phyloP scores from a whole-genome alignment of 768 basidiomycete genomes.

The Kwoniella dejecticola region DNA sequence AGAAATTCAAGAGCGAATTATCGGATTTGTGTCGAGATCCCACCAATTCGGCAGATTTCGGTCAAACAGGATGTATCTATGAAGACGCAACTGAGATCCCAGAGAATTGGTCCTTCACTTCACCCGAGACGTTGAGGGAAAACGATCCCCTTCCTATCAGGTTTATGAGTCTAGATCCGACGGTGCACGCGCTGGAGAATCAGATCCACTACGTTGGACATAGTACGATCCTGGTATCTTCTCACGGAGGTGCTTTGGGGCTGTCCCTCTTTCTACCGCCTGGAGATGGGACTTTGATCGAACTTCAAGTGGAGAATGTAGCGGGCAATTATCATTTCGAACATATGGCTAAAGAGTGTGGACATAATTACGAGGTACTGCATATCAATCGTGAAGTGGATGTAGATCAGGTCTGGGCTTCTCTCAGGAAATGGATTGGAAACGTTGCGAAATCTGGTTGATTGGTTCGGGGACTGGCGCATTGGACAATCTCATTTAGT shows the following conservation, averaged over 20 bases:
- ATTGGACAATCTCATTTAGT: not conserved
- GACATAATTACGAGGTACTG: slow-evolving; percentile 38
- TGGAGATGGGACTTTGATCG: slow-evolving; percentile 36
- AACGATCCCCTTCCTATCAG: slow-evolving; percentile 28
- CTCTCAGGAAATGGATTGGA: slow-evolving; percentile 18
- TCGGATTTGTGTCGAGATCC: slow-evolving; percentile 23
- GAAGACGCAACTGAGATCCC: slow-evolving; percentile 38
- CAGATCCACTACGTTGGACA: slow-evolving; percentile 52
- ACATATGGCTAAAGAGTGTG: slow-evolving; percentile 49
- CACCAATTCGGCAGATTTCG: slow-evolving; percentile 2
- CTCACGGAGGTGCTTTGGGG: slow-evolving; percentile 51
- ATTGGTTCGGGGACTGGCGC: not conserved
- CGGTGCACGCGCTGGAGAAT: slow-evolving; percentile 49
- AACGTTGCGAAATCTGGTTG: slow-evolving; percentile 7
- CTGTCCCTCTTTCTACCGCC: slow-evolving; percentile 49
- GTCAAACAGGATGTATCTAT: slow-evolving; percentile 32
- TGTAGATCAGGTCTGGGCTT: slow-evolving; percentile 43
- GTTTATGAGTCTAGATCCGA: slow-evolving; percentile 49
- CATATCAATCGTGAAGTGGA: slow-evolving; percentile 34
- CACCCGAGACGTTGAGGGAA: not conserved
- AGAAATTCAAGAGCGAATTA: slow-evolving; percentile 28
- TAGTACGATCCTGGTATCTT: slow-evolving; percentile 40
- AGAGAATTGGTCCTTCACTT: slow-evolving; percentile 35
- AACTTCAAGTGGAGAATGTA: slow-evolving; percentile 40
- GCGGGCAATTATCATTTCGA: slow-evolving; percentile 45